Percentiles rank a stretch among this genome's conserved stretches.
phyloP scores from a whole-genome alignment of 148 eudicot genomes.

The Bassia scoparia region DNA sequence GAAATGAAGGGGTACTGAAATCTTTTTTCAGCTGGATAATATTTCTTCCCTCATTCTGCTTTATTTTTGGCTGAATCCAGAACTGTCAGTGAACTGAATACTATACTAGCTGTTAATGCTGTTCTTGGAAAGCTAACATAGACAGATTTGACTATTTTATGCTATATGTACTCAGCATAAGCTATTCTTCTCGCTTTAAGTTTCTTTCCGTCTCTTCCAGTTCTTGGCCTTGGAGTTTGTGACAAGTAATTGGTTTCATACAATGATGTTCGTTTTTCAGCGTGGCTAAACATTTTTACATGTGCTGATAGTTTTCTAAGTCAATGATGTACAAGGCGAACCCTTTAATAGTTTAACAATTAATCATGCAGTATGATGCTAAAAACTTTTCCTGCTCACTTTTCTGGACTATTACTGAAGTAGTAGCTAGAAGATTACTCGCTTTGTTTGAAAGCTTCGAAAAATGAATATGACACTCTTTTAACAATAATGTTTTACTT shows the following conservation, averaged over 20 bases:
- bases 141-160: not conserved
- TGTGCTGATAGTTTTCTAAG: not conserved
- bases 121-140: not conserved
- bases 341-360: not conserved
- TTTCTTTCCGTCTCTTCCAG: not conserved
- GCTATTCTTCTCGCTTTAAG: not conserved
- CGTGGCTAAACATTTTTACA: not conserved
- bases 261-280: not conserved
- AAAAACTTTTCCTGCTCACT: not conserved
- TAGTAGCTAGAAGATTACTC: too few relatives aligned
- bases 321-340: not conserved
- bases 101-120: not conserved
- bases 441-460: too few relatives aligned
- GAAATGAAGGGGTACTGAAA: not conserved
- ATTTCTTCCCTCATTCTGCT: too few relatives aligned
- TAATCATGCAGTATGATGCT: too few relatives aligned
- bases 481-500: too few relatives aligned
- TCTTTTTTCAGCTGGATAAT: not conserved
- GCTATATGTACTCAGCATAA: not conserved
- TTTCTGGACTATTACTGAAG: too few relatives aligned
- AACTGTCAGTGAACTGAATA: not conserved
- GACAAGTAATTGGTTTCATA: not conserved
- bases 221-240: not conserved
- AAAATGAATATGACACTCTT: too few relatives aligned
- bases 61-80: too few relatives aligned